Base-by-base conservation (phyloP, 2,329 filamentous ascomycete species). In the Nemania diffusa region DNA sequence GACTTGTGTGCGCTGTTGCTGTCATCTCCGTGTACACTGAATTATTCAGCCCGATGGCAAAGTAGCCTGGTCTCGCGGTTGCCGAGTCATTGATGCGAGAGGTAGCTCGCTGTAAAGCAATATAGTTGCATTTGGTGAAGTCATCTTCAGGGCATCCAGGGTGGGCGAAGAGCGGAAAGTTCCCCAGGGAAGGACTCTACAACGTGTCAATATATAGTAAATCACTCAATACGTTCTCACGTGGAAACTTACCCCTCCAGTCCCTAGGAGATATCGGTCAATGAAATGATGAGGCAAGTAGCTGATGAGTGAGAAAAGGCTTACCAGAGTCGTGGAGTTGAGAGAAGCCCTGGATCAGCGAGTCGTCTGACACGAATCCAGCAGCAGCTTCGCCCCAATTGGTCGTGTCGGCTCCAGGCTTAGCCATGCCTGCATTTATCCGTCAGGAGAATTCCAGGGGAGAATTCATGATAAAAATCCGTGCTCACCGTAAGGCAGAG, bases 21-120 rank as follows among this genome's bases (percentile, higher is more conserved):
- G 88, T 88, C 88, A 91, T 91, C 76, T 90, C 87, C 1, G 85
- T 84, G 8, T 77, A 76, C 34, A 91, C 83, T 2, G 83, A 83
- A 61, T 86, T 89, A 56, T 84, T 83, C 20, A 91, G 79, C 51
- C 82, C 81, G 8, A 91, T 78, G 20, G 82, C 80, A 72, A 91
- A 91, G 73, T 88, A 89, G 0, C 89, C 89, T 1, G 87, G 86
- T 22, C 81, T 80, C 1, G 89, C 88, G 29, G 79, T 78, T 9
- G 84, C 80, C 1, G 85, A 85, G 66, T 80, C 81, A n/a, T 82
- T 82, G 67, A 82, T 78, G 59, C 88, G 86, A 22, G 78, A 76
- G 0, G 81, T 80, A 20, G 83, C 81, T 67, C 89, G 81, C 13
- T 81, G 75, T 13, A 76, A 73, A 17, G 82, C 81, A 3, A 81